Percentiles rank a stretch among this genome's conserved stretches.
phyloP scores from a whole-genome alignment of 2,329 filamentous ascomycete genomes.

The Didymella pinodella region DNA sequence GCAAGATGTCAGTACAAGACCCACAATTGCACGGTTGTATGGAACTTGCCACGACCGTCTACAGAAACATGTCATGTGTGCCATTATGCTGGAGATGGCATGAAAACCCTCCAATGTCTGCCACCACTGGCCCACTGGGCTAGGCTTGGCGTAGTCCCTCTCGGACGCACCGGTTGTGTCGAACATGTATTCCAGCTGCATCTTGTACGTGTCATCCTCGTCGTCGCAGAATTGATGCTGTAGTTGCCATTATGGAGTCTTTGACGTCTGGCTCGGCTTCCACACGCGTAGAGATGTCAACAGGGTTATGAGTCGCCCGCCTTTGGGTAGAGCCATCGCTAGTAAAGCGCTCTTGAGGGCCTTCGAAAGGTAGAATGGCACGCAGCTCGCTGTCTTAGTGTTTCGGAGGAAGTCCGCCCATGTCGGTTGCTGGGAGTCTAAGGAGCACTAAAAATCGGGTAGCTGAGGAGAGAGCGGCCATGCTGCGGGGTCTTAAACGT shows the following conservation, averaged over 20 bases:
- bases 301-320: too few species aligned
- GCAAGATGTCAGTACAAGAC: not conserved
- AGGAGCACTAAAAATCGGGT: not conserved
- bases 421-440: not conserved
- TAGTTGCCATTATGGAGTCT: not conserved
- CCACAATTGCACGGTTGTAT: not conserved
- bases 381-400: not conserved
- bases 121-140: not conserved
- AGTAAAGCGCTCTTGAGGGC: too few species aligned
- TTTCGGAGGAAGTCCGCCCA: not conserved
- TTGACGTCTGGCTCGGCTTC: not conserved
- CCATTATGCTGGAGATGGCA: not conserved
- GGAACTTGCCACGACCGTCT: not conserved
- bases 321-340: not conserved
- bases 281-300: not conserved
- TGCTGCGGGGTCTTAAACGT: not conserved
- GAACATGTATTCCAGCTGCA: not conserved
- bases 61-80: not conserved
- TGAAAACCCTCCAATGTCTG: not conserved
- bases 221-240: not conserved
- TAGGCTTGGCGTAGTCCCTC: not conserved
- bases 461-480: not conserved
- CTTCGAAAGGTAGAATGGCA: not conserved
- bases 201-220: not conserved
- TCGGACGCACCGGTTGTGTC: not conserved